phyloP scores from a whole-genome alignment of 371 early-diverging fungal genomes.

The Spraguea lophii region DNA sequence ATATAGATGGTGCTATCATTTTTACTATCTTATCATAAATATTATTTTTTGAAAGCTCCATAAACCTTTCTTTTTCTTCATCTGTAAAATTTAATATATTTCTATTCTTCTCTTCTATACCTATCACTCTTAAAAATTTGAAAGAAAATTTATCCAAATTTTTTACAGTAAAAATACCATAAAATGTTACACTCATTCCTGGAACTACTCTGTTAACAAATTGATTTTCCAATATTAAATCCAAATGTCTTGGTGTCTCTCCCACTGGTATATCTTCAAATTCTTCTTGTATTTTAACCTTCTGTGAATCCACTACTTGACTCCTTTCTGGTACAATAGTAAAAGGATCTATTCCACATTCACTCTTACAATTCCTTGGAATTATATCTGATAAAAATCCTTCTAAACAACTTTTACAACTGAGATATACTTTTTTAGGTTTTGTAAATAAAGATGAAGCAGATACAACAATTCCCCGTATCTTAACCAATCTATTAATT shows the following conservation, averaged over 20 bases:
- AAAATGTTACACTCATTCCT: slow-evolving; percentile 70
- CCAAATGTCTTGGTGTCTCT: slow-evolving; percentile 83
- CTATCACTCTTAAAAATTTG: slow-evolving; percentile 24
- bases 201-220: slow-evolving; percentile 73
- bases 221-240: slow-evolving; percentile 63
- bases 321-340: slow-evolving; percentile 78
- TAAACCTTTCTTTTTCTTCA: slow-evolving; percentile 68
- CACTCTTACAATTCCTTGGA: slow-evolving; percentile 38
- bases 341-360: slow-evolving; percentile 63
- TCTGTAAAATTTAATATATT: slow-evolving; percentile 55
- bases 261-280: slow-evolving; percentile 92
- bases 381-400: slow-evolving; percentile 15
- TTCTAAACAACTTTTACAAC: slow-evolving; percentile 42
- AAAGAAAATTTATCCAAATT: slow-evolving; percentile 21
- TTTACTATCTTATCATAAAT: slow-evolving; percentile 54
- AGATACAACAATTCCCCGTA: slow-evolving; percentile 84
- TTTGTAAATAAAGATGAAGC: slow-evolving; percentile 53
- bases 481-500: slow-evolving; percentile 71
- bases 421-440: slow-evolving; percentile 33
- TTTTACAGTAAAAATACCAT: slow-evolving; percentile 79
- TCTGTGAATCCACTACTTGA: slow-evolving; percentile 82
- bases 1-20: slow-evolving; percentile 40
- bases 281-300: slow-evolving; percentile 83
- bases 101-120: slow-evolving; percentile 16
- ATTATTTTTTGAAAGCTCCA: slow-evolving; percentile 59